Evolutionary conservation across 805 yeast genomes (phyloP).

Genomic region (Hanseniaspora vineae): DNA sequence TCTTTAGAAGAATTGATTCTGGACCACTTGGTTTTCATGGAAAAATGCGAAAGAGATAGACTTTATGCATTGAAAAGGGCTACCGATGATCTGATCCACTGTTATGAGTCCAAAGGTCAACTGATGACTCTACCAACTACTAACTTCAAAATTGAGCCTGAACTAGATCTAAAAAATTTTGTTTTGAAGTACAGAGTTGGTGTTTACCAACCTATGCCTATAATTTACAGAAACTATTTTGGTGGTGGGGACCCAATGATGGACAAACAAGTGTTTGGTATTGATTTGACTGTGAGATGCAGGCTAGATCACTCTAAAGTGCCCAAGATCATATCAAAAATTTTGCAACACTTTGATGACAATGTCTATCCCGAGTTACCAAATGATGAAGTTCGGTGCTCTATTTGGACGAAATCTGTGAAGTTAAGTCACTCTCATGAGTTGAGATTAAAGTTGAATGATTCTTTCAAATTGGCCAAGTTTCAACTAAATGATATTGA

Average conservation of each 20-base stretch:
- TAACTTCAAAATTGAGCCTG: slow-evolving; percentile 52
- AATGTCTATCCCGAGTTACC: slow-evolving; percentile 50
- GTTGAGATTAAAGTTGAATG: slow-evolving; percentile 41
- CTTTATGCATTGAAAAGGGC: slow-evolving; percentile 65
- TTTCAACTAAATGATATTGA: slow-evolving; percentile 12
- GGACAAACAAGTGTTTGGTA: slow-evolving; percentile 63
- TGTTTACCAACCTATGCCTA: slow-evolving; percentile 55
- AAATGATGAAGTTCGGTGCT: slow-evolving; percentile 54
- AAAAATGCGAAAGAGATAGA: slow-evolving; percentile 70
- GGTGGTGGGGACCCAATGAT: slow-evolving; percentile 33
- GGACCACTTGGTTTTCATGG: slow-evolving; percentile 67
- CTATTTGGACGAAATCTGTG: slow-evolving; percentile 57
- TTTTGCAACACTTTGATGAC: slow-evolving; percentile 53
- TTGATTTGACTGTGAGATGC: slow-evolving; percentile 57
- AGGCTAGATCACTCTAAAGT: slow-evolving; percentile 61
- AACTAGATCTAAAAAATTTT: slow-evolving; percentile 50
- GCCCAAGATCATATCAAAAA: slow-evolving; percentile 51
- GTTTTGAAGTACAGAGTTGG: slow-evolving; percentile 65
- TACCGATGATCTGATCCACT: slow-evolving; percentile 41
- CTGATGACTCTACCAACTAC: slow-evolving; percentile 28
- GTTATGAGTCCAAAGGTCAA: not conserved
- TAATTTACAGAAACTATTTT: slow-evolving; percentile 69
- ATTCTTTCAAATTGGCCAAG: slow-evolving; percentile 4
- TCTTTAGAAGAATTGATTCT: slow-evolving; percentile 59
- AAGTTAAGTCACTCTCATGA: slow-evolving; percentile 48